Evolutionary conservation across 371 early-diverging fungal genomes (phyloP), one percentile per base, ranked within the genome.

Genomic region (Apophysomyces sp.): DNA sequence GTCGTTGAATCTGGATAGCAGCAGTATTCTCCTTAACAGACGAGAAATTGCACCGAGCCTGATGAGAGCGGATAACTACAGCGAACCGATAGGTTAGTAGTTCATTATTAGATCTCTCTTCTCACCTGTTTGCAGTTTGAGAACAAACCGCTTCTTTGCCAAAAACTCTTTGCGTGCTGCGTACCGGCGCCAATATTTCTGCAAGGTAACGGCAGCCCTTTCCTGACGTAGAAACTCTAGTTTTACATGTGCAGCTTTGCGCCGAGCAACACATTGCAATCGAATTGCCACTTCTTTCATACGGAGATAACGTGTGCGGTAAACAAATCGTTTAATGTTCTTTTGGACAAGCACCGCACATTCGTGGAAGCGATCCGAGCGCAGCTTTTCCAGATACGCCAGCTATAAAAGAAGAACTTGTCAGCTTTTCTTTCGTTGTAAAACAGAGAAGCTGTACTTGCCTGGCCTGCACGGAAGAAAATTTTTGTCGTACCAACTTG

Each of bases 401-500:
- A 98, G 77, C 86, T 76, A 55, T 18, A 30, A 61, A 21, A 39
- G 30, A 57, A 8, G 4, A 4, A 21, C 18, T 21, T 52, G 28
- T n/a, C 2, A 28, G 24, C 37, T 54, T 31, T 9, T 18, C 18
- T n/a, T 18, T 11, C 15, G 0, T 28, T 2, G 24, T 15, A 31
- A 55, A 0, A 54, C 11, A n/a, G 3, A 54, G 16, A 4, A 11
- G 1, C 9, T 49, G 21, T 32, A n/a, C 28, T 62, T 67, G 69
- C 77, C 71, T 77, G 93, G 52, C 99, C 99, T 39, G 99, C 94
- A 32, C 98, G 92, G 93, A 99, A 98, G 78, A 99, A 99, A 58
- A 99, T 92, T 78, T 97, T 99, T 21, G 98, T 94, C 30, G 86
- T 74, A 60, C 99, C 99, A 16, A 99, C 82, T 80, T 97, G 98